A percentile compares a stretch with the other conserved stretches of the same genome.
These are phyloP conservation scores for Beauveria australis DNA, from an alignment of 2,329 filamentous ascomycete genomes.

Conservation along the genomic window DNA sequence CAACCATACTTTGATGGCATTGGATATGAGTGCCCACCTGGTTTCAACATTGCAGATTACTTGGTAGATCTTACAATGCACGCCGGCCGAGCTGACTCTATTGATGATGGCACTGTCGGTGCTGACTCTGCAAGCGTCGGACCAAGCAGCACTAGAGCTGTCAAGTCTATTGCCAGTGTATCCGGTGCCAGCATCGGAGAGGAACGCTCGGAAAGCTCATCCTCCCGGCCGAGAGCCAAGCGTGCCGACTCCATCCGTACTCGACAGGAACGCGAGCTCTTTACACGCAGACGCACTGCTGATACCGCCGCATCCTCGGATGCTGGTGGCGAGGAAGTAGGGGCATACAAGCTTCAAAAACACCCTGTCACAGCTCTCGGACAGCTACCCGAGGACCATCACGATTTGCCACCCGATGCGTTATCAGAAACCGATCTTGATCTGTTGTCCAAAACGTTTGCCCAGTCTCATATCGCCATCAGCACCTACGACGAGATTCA, in stretches of 20 bases:
- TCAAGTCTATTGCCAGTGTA: constrained; percentile 84
- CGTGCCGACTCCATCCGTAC: constrained; percentile 74
- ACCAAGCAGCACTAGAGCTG: constrained; percentile 76
- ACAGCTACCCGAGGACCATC: constrained; percentile 61
- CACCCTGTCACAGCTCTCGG: constrained; percentile 37
- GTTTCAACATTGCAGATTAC: constrained; percentile 98
- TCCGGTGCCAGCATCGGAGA: constrained; percentile 68
- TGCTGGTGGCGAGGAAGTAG: constrained; percentile 40
- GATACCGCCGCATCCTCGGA: constrained; percentile 57
- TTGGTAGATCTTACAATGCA: constrained; percentile 98
- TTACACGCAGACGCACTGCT: constrained; percentile 64
- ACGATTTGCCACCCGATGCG: constrained; percentile 52
- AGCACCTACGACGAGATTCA: constrained; percentile 72
- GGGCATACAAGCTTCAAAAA: constrained; percentile 43
- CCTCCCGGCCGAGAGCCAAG: constrained; percentile 57
- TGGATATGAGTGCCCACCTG: constrained; percentile 86
- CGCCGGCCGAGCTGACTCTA: constrained; percentile 54
- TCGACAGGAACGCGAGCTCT: constrained; percentile 84
- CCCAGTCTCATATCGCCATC: constrained; percentile 66
- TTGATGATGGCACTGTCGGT: constrained; percentile 44
- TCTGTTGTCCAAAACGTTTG: constrained; percentile 66
- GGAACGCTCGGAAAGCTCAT: constrained; percentile 53
- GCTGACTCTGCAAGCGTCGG: constrained; percentile 59
- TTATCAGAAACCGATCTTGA: constrained; percentile 70
- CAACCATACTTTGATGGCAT: constrained; percentile 88